Evolutionary conservation across 177 flowering plant species (phyloP).

Genomic region (Vitis hybrid): DNA sequence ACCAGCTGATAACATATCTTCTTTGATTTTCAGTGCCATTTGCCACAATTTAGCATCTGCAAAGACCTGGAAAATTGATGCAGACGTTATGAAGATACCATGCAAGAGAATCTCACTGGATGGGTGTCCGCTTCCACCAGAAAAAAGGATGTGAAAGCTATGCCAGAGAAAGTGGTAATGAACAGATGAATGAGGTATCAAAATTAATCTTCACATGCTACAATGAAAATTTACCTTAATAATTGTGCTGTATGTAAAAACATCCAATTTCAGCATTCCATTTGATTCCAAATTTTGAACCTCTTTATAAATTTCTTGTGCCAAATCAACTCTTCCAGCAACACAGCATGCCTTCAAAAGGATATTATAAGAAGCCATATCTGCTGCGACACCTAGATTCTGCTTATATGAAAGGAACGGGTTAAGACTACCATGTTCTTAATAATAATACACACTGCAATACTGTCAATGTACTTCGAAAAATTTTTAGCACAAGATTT

Average conservation of each 20-base stretch:
- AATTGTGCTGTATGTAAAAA: constrained; percentile 88
- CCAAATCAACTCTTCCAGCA: constrained; percentile 80
- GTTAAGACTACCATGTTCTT: not conserved
- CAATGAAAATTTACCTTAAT: constrained; percentile 53
- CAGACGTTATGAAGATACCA: constrained; percentile 5
- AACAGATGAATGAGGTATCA: constrained; percentile 8
- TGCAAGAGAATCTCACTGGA: not conserved
- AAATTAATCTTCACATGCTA: not conserved
- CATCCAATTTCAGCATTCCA: constrained; percentile 68
- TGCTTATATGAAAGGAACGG: constrained; percentile 23
- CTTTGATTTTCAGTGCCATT: constrained; percentile 78
- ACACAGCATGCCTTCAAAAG: constrained; percentile 84
- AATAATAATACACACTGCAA: not conserved
- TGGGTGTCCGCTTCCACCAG: not conserved
- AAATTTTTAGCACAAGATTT: not conserved
- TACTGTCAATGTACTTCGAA: not conserved
- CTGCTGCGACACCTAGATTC: constrained; percentile 63
- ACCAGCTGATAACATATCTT: constrained; percentile 81
- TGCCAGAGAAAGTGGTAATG: not conserved
- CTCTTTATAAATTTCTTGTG: constrained; percentile 69
- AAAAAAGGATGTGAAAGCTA: constrained; percentile 1
- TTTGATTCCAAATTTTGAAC: constrained; percentile 52
- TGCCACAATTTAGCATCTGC: constrained; percentile 92
- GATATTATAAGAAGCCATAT: constrained; percentile 80
- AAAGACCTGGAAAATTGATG: constrained; percentile 54